These are phyloP conservation scores for Calonectria fujianensis DNA, from an alignment of 2,329 filamentous ascomycete species.

Conservation along the genomic window DNA sequence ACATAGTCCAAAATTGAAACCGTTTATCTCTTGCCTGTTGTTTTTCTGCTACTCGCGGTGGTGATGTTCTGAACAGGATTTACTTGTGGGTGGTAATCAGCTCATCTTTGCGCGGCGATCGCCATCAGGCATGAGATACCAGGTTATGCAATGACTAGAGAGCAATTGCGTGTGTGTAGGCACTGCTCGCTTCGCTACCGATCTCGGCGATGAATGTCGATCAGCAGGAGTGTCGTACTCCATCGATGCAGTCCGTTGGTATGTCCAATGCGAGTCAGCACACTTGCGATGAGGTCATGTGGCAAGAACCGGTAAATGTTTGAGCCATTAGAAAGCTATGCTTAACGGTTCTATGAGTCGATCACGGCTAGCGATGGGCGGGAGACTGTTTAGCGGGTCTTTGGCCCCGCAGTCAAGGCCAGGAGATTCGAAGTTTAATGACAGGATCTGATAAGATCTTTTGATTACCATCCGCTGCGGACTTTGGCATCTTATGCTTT, in stretches of 20 bases:
- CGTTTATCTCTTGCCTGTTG: neutral
- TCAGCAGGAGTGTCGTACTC: neutral
- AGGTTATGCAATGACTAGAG: neutral
- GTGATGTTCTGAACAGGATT: neutral
- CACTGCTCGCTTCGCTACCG: neutral
- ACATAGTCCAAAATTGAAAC: slow-evolving; percentile 1
- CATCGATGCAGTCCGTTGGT: neutral
- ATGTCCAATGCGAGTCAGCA: neutral
- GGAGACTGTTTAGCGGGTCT: neutral
- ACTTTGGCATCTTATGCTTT: neutral
- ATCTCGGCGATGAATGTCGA: neutral
- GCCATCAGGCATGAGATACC: neutral
- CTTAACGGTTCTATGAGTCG: neutral
- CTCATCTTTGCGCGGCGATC: neutral
- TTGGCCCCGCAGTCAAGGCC: neutral
- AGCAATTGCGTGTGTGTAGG: neutral
- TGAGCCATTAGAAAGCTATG: neutral
- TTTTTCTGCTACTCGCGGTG: neutral
- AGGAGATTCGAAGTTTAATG: neutral
- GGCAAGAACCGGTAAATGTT: neutral
- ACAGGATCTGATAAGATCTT: slow-evolving; percentile 4
- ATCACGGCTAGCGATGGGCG: neutral
- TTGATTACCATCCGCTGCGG: neutral
- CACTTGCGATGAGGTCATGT: neutral
- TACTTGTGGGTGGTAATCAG: neutral